phyloP scores from a whole-genome alignment of 306 rosid genomes.

The Vicia villosa region DNA sequence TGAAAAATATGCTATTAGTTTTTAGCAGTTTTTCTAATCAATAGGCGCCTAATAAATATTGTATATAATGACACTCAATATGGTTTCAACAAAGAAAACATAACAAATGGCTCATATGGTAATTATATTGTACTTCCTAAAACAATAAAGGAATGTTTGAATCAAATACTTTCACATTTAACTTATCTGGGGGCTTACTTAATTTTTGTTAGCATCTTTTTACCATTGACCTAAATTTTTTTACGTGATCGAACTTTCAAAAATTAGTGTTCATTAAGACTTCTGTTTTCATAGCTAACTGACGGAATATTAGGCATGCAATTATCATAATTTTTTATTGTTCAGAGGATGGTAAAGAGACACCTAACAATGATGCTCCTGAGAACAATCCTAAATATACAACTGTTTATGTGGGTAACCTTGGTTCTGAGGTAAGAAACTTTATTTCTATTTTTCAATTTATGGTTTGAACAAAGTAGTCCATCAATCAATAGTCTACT shows the following conservation, averaged over 20 bases:
- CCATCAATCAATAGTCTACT: background rate
- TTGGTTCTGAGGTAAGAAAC: conserved; percentile 76
- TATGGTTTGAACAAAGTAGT: background rate
- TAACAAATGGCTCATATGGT: conserved; percentile 91
- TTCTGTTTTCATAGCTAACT: conserved; percentile 21
- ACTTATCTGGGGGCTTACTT: background rate
- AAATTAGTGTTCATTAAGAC: background rate
- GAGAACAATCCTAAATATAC: conserved; percentile 95
- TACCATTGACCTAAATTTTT: conserved; percentile 6
- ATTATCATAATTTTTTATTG: conserved; percentile 21
- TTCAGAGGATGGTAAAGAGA: conserved; percentile 92
- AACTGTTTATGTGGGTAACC: conserved; percentile 95
- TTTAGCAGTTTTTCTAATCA: too few species aligned
- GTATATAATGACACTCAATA: too few species aligned
- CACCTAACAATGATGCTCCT: conserved; percentile 72
- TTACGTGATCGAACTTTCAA: conserved; percentile 4
- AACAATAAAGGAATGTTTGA: conserved; percentile 9
- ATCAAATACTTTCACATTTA: background rate
- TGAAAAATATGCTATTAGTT: too few species aligned
- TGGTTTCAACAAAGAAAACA: too few species aligned
- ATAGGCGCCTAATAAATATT: too few species aligned
- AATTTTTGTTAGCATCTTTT: background rate
- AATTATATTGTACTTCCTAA: conserved; percentile 5
- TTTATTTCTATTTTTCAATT: background rate
- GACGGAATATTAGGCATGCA: conserved; percentile 12